phyloP scores from a whole-genome alignment of 345 rosid species.

The Linum lewisii region DNA sequence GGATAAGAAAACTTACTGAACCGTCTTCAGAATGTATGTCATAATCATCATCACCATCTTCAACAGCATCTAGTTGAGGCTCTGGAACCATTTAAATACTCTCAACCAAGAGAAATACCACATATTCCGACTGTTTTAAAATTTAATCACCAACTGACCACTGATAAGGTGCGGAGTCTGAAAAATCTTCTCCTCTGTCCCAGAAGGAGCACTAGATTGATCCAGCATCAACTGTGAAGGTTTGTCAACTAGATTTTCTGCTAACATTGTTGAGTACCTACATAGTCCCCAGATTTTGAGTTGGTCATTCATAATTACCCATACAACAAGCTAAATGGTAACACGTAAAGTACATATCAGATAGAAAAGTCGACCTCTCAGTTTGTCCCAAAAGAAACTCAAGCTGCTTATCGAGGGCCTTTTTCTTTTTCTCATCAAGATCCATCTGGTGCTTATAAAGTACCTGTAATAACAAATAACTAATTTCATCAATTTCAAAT shows the following conservation, averaged over 20 bases:
- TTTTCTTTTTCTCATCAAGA: slow-evolving; percentile 92
- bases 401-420: slow-evolving; percentile 91
- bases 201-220: slow-evolving; percentile 20
- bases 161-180: slow-evolving; percentile 25
- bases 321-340: neutral
- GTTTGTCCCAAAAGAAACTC: slow-evolving; percentile 98
- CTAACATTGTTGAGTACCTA: slow-evolving; percentile 99
- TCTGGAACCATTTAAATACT: slow-evolving; percentile 23
- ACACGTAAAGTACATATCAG: neutral
- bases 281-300: slow-evolving; percentile 5
- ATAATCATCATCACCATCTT: slow-evolving; percentile 65
- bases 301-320: slow-evolving; percentile 6
- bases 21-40: slow-evolving; percentile 51
- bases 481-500: slow-evolving; percentile 14
- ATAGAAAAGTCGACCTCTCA: slow-evolving; percentile 51
- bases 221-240: slow-evolving; percentile 28
- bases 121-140: neutral
- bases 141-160: slow-evolving; percentile 30
- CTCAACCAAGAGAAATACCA: slow-evolving; percentile 6
- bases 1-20: slow-evolving; percentile 38
- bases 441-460: slow-evolving; percentile 94
- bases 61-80: slow-evolving; percentile 29
- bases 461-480: slow-evolving; percentile 42
- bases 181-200: slow-evolving; percentile 26
- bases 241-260: slow-evolving; percentile 83